Evolutionary conservation across 352 stramenopile species (phyloP), one percentile per base, ranked within the genome.

Genomic region (Globisporangium splendens): DNA sequence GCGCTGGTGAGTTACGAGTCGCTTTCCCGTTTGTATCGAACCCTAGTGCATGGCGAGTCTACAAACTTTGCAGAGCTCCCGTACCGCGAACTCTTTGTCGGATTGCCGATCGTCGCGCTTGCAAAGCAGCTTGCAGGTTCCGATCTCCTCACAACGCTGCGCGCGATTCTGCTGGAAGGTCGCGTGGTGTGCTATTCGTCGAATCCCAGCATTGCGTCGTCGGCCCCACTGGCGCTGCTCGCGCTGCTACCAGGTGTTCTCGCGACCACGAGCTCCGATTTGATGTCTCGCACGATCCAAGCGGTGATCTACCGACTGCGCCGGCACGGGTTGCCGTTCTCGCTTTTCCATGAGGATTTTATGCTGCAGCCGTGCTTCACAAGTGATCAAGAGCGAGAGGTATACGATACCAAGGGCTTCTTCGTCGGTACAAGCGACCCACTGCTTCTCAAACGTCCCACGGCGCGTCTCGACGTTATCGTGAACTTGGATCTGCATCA

Each of bases 181-280:
- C 75, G 87, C 7, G 69, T 95, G 4, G 74, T 91, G 24, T 92
- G 89, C 51, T 94, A 83, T 66, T 90, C 84, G 3, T 65, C 66
- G 0, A 85, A 76, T 52, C 59, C 74, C 6, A 85, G 70, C 46
- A 59, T 76, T 21, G 78, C 82, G 2, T 82, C 77, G 5, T 72
- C 75, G 1, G 76, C 78, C 13, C 72, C 81, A 35, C 56, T 90
- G 0, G 74, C 70, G 1, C 46, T 92, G 44, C 35, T 90, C 8
- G 73, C 79, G 3, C 66, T 90, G 31, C 35, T 92, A 8, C 80
- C 79, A 0, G 62, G 75, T 3, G 66, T 75, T 42, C 61, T 90
- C n/a, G 43, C 59, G 17, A 72, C 41, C 22, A 67, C 64, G 31
- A 75, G 41, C 31, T 47, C 51, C 20, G 62, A 69, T 22, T 77